Evolutionary conservation across 2,329 filamentous ascomycete species (phyloP).

Genomic region (Cordyceps farinosa): DNA sequence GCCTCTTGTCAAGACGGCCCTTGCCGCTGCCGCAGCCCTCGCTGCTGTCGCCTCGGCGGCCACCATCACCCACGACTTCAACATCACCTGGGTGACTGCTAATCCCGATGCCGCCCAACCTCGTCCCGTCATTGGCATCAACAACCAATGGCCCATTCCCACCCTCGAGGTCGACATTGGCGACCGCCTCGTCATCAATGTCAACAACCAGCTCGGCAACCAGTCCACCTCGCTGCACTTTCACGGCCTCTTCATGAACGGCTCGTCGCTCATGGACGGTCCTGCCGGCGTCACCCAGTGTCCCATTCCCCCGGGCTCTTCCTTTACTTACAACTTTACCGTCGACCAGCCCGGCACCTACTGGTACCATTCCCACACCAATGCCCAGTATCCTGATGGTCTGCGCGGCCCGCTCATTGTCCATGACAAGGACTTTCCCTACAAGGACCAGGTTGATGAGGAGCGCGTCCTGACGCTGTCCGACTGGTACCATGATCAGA

Average conservation of each 20-base stretch:
- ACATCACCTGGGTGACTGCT: constrained; percentile 66
- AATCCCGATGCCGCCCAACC: constrained; percentile 66
- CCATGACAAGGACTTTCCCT: constrained; percentile 59
- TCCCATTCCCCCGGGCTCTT: constrained; percentile 58
- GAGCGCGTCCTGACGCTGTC: constrained; percentile 63
- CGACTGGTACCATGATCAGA: constrained; percentile 67
- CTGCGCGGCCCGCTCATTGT: constrained; percentile 62
- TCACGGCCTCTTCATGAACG: constrained; percentile 68
- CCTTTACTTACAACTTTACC: constrained; percentile 67
- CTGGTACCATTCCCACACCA: constrained; percentile 73
- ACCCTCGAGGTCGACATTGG: constrained; percentile 59
- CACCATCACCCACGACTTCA: constrained; percentile 60
- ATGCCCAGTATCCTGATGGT: constrained; percentile 68
- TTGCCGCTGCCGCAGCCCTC: constrained; percentile 16
- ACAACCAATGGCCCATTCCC: constrained; percentile 72
- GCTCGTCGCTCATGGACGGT: constrained; percentile 68
- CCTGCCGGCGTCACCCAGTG: constrained; percentile 65
- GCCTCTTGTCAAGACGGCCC: constrained; percentile 6
- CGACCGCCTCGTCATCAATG: constrained; percentile 57
- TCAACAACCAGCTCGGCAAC: constrained; percentile 58
- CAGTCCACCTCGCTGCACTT: constrained; percentile 64
- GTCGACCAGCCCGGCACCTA: constrained; percentile 67
- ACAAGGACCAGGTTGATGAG: constrained; percentile 54
- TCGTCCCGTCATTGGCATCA: constrained; percentile 71
- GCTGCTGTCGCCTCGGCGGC: constrained; percentile 35